phyloP scores from a whole-genome alignment of 1,284 basidiomycete species.

The Phaffia rhodozyma region DNA sequence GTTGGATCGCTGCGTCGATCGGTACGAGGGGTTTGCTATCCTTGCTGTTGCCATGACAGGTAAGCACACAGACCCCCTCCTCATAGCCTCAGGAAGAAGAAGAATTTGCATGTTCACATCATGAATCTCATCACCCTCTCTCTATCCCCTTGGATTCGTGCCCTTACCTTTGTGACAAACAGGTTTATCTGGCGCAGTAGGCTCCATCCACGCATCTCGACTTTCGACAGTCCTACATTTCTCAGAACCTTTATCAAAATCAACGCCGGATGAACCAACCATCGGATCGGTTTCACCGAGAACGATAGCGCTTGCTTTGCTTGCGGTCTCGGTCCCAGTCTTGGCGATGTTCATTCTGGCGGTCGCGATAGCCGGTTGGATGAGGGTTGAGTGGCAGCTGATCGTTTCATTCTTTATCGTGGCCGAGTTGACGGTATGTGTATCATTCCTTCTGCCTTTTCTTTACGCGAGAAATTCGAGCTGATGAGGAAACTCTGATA shows the following conservation, averaged over 20 bases:
- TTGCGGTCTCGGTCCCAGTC: slow-evolving; percentile 61
- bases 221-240: slow-evolving; percentile 72
- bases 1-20: slow-evolving; percentile 73
- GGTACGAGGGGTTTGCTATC: slow-evolving; percentile 76
- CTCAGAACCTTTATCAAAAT: slow-evolving; percentile 13
- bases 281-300: slow-evolving; percentile 4
- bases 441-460: not conserved
- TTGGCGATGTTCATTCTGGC: slow-evolving; percentile 58
- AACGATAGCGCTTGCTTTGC: slow-evolving; percentile 44
- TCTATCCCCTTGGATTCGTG: not conserved
- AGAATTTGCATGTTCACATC: not conserved
- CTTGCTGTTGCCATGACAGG: slow-evolving; percentile 82
- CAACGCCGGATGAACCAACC: not conserved
- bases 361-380: slow-evolving; percentile 59
- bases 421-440: slow-evolving; percentile 61
- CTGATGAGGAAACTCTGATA: not conserved
- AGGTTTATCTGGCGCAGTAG: slow-evolving; percentile 77
- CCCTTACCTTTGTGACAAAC: not conserved
- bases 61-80: slow-evolving; percentile 29
- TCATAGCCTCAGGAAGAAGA: not conserved
- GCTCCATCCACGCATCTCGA: slow-evolving; percentile 81
- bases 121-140: slow-evolving; percentile 17
- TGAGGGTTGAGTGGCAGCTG: slow-evolving; percentile 54
- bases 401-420: slow-evolving; percentile 48
- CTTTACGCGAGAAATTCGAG: not conserved